These are phyloP conservation scores for Malassezia caprae DNA, from an alignment of 1,284 basidiomycete species.

Conservation along the genomic window DNA sequence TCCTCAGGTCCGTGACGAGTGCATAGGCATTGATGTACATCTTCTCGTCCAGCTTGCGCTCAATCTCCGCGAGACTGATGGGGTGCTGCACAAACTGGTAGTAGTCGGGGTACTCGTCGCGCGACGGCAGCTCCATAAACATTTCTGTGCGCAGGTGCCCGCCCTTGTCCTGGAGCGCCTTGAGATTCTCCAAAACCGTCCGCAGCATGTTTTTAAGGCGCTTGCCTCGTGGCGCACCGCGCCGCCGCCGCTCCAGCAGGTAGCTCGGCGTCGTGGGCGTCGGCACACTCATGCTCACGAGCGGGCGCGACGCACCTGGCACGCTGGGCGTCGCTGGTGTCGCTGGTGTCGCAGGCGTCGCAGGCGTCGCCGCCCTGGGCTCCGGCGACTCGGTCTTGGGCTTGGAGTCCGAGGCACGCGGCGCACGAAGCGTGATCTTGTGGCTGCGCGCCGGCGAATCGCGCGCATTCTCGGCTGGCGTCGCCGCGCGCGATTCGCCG, in stretches of 20 bases:
- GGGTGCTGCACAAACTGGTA: conserved; percentile 38
- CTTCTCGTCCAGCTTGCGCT: conserved; percentile 25
- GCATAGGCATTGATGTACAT: conserved; percentile 36
- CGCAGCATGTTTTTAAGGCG: conserved; percentile 38
- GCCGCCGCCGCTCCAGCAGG: conserved; percentile 10
- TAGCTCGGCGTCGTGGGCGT: conserved; percentile 1
- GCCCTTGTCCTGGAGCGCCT: conserved; percentile 17
- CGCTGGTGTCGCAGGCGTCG: not conserved
- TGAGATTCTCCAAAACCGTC: conserved; percentile 26
- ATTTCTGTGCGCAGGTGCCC: conserved; percentile 24
- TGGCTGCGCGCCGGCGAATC: not conserved
- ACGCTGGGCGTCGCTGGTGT: not conserved
- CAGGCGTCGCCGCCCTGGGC: not conserved
- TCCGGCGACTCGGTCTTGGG: not conserved
- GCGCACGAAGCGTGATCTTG: conserved; percentile 15
- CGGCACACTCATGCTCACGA: not conserved
- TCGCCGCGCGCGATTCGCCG: not conserved
- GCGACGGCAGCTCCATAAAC: conserved; percentile 37
- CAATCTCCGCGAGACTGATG: conserved; percentile 34
- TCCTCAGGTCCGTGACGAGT: conserved; percentile 31
- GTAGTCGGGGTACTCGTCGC: conserved; percentile 38
- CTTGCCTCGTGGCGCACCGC: conserved; percentile 32
- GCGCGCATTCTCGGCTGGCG: not conserved
- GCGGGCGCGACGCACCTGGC: not conserved
- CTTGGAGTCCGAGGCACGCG: not conserved